These are phyloP conservation scores for Termitomyces titanicus DNA, from an alignment of 768 basidiomycete species.

Conservation along the genomic window DNA sequence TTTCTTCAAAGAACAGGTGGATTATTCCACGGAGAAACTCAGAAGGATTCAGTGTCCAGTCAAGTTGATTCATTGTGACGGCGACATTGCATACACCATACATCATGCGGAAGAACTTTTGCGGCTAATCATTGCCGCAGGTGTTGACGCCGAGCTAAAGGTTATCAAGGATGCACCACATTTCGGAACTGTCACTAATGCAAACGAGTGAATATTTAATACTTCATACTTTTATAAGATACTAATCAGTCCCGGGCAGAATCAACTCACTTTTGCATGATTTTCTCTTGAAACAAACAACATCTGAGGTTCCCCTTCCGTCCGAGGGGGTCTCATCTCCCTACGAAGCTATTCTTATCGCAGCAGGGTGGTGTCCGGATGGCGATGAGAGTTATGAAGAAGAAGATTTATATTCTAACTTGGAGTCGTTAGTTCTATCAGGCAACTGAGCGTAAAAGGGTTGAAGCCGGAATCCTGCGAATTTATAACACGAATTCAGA, in stretches of 20 bases:
- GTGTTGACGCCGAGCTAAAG: constrained; percentile 22
- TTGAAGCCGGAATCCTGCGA: neutral
- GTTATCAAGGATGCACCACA: constrained; percentile 29
- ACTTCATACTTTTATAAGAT: neutral
- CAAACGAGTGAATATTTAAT: constrained; percentile 20
- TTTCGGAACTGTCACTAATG: constrained; percentile 32
- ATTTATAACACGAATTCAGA: neutral
- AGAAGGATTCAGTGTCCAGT: constrained; percentile 27
- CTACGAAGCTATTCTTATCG: constrained; percentile 22
- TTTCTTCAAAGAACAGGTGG: constrained; percentile 26
- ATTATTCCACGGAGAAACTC: constrained; percentile 19
- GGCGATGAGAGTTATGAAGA: constrained; percentile 21
- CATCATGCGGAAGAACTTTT: constrained; percentile 22
- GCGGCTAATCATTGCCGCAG: constrained; percentile 21
- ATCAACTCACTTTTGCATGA: constrained; percentile 26
- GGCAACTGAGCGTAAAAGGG: neutral
- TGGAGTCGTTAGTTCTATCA: neutral
- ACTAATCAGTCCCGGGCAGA: constrained; percentile 12
- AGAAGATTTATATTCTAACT: neutral
- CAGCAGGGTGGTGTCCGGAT: constrained; percentile 19
- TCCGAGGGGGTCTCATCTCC: constrained; percentile 24
- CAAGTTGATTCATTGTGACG: constrained; percentile 28
- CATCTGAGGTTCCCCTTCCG: constrained; percentile 19
- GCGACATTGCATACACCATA: constrained; percentile 33
- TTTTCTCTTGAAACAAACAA: constrained; percentile 24